Evolutionary conservation across 257 asterid genomes (phyloP), one percentile per base, ranked within the genome.

Genomic region (Anisodus acutangulus): DNA sequence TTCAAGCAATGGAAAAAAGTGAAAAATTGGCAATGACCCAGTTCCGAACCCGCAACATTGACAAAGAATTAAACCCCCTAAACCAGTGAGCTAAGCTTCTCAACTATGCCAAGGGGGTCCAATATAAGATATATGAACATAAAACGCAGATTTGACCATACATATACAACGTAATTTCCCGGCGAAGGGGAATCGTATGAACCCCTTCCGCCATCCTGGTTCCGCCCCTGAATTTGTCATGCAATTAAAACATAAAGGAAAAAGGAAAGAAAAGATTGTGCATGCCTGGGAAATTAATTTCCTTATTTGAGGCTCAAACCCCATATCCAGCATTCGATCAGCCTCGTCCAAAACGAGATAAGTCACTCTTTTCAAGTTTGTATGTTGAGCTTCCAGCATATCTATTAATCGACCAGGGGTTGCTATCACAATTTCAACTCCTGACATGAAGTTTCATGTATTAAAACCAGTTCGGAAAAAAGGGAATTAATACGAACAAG

Each of bases 281-380:
- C 81, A 85, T 81, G 89, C 98, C 93, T 95, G 98, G 81, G 97
- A 90, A 86, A 94, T 70, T 84, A 95, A 88, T 94, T 95, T 94
- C 88, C 98, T 90, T 85, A 94, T 95, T 89, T 95, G 98, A 82
- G 98, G 98, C 91, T 95, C 98, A 92, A 95, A 95, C 45, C 98
- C 98, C 98, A 95, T 95, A 91, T 95, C 98, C 54, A 94, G 91
- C 98, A 95, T 94, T 72, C 98, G 97, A 85, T 94, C 98, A 85
- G 98, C 98, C 92, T 95, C 98, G 62, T 95, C 98, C 86, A 95
- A 84, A 81, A 95, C 98, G 64, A 95, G 97, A 85, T 95, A 95
- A 15, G 98, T 95, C 79, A 95, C 97, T 85, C 98, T 89, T 91
- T 83, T 92, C 91, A 95, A 88, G 88, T 94, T 95, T 47, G 98